Percentiles rank a stretch among this genome's conserved stretches.
phyloP scores from a whole-genome alignment of 805 yeast genomes.

The Blastobotrys muscicola region DNA sequence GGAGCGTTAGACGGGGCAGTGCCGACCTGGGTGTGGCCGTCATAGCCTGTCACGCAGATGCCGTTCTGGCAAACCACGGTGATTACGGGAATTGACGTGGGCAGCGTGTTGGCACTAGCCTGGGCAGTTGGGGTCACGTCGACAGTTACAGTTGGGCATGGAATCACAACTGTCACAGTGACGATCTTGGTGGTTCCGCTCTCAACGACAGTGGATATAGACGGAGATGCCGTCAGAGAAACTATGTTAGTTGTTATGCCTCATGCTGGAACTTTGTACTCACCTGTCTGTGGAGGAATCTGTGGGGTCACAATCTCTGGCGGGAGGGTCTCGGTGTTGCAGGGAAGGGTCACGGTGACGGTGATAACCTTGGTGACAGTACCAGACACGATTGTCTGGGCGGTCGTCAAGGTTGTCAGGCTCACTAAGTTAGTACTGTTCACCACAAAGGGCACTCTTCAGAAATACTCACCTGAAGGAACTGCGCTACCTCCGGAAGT shows the following conservation, averaged over 20 bases:
- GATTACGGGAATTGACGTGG: conserved; percentile 1
- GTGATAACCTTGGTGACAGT: not conserved
- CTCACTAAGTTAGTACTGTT: not conserved
- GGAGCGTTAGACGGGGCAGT: not conserved
- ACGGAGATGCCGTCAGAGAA: conserved; percentile 4
- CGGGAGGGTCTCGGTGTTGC: not conserved
- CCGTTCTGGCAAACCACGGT: conserved; percentile 7
- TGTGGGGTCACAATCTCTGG: not conserved
- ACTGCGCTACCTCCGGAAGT: not conserved
- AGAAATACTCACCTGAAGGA: not conserved
- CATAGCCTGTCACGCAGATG: not conserved
- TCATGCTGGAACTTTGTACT: not conserved
- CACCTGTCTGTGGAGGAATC: not conserved
- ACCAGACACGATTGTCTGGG: not conserved
- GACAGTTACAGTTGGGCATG: conserved; percentile 12
- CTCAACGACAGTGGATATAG: conserved; percentile 7
- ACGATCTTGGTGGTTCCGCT: conserved; percentile 6
- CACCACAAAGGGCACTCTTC: not conserved
- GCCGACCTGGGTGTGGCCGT: not conserved
- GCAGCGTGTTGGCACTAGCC: not conserved
- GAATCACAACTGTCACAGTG: conserved; percentile 11
- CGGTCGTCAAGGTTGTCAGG: not conserved
- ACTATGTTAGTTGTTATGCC: not conserved
- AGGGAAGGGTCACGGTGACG: conserved; percentile 1
- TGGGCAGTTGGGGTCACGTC: conserved; percentile 1